Evolutionary conservation across 345 rosid genomes (phyloP), one percentile per base, ranked within the genome.

Genomic region (Eucalyptus tenuipes): DNA sequence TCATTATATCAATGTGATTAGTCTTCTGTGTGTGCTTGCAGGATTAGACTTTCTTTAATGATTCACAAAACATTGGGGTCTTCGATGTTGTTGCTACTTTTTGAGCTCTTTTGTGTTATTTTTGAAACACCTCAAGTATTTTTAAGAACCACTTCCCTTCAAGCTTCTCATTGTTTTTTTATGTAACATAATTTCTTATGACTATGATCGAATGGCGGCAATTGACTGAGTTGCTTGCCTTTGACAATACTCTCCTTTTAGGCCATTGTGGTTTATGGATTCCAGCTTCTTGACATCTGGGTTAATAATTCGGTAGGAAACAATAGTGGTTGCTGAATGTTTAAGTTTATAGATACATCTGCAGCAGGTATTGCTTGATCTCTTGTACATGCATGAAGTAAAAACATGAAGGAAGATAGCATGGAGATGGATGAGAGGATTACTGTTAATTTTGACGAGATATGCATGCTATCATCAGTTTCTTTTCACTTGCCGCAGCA

Each of bases 251-350:
- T 48, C 59, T 85, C 87, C 68, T 87, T 91, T 93, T 91, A 96
- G 99, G 99, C 97, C 48, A 91, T 96, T 92, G 88, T 95, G 92
- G 95, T 97, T 87, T 98, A 97, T 87, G 99, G 99, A 50, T 97
- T 97, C 92, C 99, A 97, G 91, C 88, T 96, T 86, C 96, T 96
- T 90, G 99, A 97, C 88, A 92, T 96, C 87, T 96, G 97, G 96
- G 89, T 94, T 85, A 94, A 97, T 92, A 95, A 96, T 92, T 92
- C 95, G 88, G 94, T 93, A 88, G 94, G 93, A 88, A 91, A 92
- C 84, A 90, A 90, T 68, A 88, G 91, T 86, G 90, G 94, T 90
- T 94, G 97, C 89, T 94, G 90, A 87, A 93, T 95, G 64, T 93
- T 94, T 71, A 97, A 96, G 86, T 90, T 93, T 89, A 92, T 95